Percentiles rank a stretch among this genome's conserved stretches.
These are phyloP conservation scores for Glonium stellatum DNA, from an alignment of 495 filamentous ascomycete genomes.

Conservation along the genomic window DNA sequence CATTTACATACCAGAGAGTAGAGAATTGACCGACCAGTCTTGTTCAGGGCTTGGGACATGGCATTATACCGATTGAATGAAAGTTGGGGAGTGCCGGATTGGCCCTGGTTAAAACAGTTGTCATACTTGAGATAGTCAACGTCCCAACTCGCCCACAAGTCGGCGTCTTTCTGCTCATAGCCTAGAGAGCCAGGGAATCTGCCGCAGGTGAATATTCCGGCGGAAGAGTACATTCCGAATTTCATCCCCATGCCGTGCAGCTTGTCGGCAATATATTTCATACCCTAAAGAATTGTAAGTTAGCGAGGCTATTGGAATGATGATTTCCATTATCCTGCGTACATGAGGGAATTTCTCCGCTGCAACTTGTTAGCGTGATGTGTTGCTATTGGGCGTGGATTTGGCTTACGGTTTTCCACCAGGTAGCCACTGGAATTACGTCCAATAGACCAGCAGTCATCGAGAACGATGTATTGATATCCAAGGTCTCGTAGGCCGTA, in stretches of 20 bases:
- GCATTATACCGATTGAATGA: constrained; percentile 47
- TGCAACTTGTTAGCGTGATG: background rate
- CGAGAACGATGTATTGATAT: constrained; percentile 59
- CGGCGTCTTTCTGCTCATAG: constrained; percentile 55
- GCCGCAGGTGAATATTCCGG: constrained; percentile 42
- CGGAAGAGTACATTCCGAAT: constrained; percentile 58
- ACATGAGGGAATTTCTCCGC: constrained; percentile 47
- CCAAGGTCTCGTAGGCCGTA: constrained; percentile 55
- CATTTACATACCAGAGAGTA: constrained; percentile 43
- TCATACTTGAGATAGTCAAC: constrained; percentile 61
- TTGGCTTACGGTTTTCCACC: constrained; percentile 40
- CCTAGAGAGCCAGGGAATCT: constrained; percentile 53
- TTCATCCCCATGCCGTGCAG: constrained; percentile 56
- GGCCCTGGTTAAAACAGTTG: constrained; percentile 56
- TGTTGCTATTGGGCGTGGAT: background rate
- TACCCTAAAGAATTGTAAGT: constrained; percentile 38
- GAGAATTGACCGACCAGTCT: constrained; percentile 49
- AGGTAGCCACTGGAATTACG: constrained; percentile 40
- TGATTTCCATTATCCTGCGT: background rate
- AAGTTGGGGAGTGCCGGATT: constrained; percentile 43
- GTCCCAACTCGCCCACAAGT: constrained; percentile 55
- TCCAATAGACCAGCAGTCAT: constrained; percentile 59
- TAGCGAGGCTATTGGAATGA: background rate
- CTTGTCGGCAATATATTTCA: constrained; percentile 49
- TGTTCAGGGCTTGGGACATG: constrained; percentile 57